Conservation (phyloP, 345 rosid genomes). For the Syzygium aqueum region DNA sequence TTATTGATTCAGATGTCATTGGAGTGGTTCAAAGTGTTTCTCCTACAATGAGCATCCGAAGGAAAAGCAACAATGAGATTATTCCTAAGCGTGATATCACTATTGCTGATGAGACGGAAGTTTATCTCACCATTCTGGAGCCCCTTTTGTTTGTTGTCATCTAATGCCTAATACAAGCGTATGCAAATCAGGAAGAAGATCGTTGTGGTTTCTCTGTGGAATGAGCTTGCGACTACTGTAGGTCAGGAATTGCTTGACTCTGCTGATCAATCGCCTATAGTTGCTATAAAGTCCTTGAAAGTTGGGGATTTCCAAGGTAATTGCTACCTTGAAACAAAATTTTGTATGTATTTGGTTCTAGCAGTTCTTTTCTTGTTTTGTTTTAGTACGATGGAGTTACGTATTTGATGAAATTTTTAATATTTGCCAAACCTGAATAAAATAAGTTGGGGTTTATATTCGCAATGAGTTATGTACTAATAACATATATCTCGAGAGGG, state of each 20-base stretch:
- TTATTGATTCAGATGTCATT: conserved; percentile 43
- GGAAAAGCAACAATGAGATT: conserved; percentile 68
- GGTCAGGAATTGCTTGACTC: conserved; percentile 72
- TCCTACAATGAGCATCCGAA: conserved; percentile 62
- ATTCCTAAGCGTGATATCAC: conserved; percentile 81
- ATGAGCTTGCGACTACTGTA: conserved; percentile 61
- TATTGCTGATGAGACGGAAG: conserved; percentile 76
- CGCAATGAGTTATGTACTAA: no score
- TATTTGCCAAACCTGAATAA: not conserved
- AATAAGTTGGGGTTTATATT: not conserved
- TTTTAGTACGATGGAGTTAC: not conserved
- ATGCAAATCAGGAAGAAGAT: conserved; percentile 51
- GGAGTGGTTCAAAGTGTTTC: conserved; percentile 91
- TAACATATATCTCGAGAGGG: not conserved
- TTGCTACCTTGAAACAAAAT: not conserved
- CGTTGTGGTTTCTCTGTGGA: conserved; percentile 82
- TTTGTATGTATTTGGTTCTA: not conserved
- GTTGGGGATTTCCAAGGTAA: conserved; percentile 95
- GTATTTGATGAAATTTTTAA: not conserved
- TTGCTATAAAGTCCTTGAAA: conserved; percentile 78
- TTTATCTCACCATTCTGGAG: not conserved
- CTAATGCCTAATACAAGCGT: not conserved
- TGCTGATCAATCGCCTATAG: conserved; percentile 57
- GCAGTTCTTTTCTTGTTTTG: not conserved
- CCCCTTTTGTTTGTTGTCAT: not conserved